Evolutionary conservation across 257 asterid genomes (phyloP).

Genomic region (Solanum okadae): DNA sequence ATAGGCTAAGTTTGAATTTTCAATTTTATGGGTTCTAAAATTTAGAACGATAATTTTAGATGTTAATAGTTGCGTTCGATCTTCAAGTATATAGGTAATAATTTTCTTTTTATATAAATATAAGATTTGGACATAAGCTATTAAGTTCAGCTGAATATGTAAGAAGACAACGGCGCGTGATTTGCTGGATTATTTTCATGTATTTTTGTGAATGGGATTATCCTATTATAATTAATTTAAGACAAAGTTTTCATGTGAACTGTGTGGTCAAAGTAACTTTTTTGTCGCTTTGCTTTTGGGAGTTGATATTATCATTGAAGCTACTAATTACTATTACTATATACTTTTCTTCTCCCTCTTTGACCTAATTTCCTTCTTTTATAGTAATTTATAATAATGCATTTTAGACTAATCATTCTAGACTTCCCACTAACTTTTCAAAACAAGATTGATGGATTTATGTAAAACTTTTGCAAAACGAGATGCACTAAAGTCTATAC

Average conservation of each 20-base stretch:
- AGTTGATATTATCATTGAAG: neutral
- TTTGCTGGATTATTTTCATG: neutral
- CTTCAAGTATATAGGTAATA: neutral
- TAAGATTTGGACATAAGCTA: accelerated
- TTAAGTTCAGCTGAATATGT: neutral
- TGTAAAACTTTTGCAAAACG: neutral
- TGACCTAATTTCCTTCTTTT: neutral
- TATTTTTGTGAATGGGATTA: neutral
- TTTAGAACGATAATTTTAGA: neutral
- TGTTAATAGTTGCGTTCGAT: neutral
- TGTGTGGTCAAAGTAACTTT: neutral
- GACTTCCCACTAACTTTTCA: neutral
- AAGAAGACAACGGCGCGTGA: neutral
- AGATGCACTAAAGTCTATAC: neutral
- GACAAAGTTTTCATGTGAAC: neutral
- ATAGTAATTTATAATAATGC: neutral
- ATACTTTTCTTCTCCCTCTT: neutral
- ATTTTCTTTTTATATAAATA: neutral
- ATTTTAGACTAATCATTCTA: neutral
- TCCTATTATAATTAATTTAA: neutral
- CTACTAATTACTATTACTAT: neutral
- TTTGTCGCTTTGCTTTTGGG: neutral
- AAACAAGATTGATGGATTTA: neutral
- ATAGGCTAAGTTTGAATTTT: neutral
- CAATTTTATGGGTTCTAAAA: neutral